These are phyloP conservation scores for Evansstolkia leycettana DNA, from an alignment of 495 filamentous ascomycete species.

Conservation along the genomic window DNA sequence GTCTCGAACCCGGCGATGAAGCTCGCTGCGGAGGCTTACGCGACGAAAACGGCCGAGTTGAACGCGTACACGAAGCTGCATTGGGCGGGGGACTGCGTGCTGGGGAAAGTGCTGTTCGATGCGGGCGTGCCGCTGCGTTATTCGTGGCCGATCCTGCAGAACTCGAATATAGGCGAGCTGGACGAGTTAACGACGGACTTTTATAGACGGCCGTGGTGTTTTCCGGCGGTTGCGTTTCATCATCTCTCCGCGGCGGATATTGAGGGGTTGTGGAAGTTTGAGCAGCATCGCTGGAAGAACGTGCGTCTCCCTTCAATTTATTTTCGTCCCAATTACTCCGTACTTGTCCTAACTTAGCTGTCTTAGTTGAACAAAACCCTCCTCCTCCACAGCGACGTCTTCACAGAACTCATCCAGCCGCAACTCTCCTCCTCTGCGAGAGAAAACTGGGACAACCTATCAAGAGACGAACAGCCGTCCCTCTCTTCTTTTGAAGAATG, in stretches of 20 bases:
- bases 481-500: constrained; percentile 24
- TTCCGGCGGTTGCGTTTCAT: constrained; percentile 42
- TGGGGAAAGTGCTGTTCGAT: constrained; percentile 45
- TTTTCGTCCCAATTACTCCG: background rate
- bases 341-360: constrained; percentile 1
- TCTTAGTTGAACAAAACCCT: constrained; percentile 17
- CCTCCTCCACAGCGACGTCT: constrained; percentile 31
- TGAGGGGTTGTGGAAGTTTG: constrained; percentile 26
- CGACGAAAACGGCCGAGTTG: constrained; percentile 31
- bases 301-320: constrained; percentile 8
- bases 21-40: constrained; percentile 29
- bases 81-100: constrained; percentile 60
- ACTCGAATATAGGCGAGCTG: constrained; percentile 30
- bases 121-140: constrained; percentile 35
- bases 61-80: constrained; percentile 41
- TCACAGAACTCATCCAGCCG: constrained; percentile 30
- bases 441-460: constrained; percentile 33
- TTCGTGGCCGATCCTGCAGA: constrained; percentile 41
- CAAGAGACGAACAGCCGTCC: constrained; percentile 21
- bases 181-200: constrained; percentile 28
- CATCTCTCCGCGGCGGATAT: constrained; percentile 31
- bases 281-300: constrained; percentile 24
- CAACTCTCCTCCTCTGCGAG: constrained; percentile 18
- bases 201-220: constrained; percentile 41
- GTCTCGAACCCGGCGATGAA: constrained; percentile 44